These are phyloP conservation scores for Piper longum DNA, from an alignment of 164 flowering plant genomes.

Conservation along the genomic window DNA sequence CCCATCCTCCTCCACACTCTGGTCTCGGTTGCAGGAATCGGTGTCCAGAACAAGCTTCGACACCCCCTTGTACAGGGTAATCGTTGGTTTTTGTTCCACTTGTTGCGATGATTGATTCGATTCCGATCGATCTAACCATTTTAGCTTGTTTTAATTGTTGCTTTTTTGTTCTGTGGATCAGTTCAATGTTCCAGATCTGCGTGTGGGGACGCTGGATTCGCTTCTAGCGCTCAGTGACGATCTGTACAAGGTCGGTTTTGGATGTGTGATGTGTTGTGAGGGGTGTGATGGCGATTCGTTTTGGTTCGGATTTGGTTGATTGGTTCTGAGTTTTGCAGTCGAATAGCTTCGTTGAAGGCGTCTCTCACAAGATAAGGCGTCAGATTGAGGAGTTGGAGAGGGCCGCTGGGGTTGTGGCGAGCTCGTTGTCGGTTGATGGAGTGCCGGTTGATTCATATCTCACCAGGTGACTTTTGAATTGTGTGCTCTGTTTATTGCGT, in stretches of 20 bases:
- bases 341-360: slow-evolving; percentile 78
- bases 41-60: slow-evolving; percentile 86
- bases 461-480: slow-evolving; percentile 36
- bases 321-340: slow-evolving; percentile 30
- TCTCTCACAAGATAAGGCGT: slow-evolving; percentile 75
- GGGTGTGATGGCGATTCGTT: background rate
- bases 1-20: slow-evolving; percentile 40
- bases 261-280: too few relatives aligned
- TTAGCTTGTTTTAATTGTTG: background rate
- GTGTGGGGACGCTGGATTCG: slow-evolving; percentile 93
- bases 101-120: background rate
- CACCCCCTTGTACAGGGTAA: slow-evolving; percentile 80
- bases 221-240: slow-evolving; percentile 87
- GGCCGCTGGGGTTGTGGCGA: slow-evolving; percentile 47
- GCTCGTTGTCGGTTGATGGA: slow-evolving; percentile 74
- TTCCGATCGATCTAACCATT: too few relatives aligned
- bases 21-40: slow-evolving; percentile 71
- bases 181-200: slow-evolving; percentile 86
- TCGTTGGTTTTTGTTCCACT: background rate
- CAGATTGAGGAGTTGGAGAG: slow-evolving; percentile 93
- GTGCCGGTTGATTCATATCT: slow-evolving; percentile 93
- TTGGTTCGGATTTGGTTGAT: background rate
- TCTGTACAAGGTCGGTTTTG: slow-evolving; percentile 49
- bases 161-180: slow-evolving; percentile 17
- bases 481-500: too few relatives aligned